Conservation (phyloP, 2,329 filamentous ascomycete species). For the Exserohilum rostratum region DNA sequence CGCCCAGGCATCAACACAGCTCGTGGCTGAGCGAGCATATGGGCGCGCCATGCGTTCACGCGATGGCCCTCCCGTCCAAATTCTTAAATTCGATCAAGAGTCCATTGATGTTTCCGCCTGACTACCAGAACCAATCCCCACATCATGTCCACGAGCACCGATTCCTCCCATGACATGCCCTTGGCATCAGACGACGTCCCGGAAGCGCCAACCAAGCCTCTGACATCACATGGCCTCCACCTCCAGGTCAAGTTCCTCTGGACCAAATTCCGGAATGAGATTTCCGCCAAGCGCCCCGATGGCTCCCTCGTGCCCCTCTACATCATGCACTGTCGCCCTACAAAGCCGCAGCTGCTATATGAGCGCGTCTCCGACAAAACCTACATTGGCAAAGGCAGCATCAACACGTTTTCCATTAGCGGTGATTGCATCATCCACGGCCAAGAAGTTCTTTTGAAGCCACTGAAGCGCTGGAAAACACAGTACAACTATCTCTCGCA, state of each 20-base stretch:
- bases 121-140: not conserved
- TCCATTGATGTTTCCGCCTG: not conserved
- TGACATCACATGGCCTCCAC: constrained; percentile 5
- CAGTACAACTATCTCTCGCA: constrained; percentile 31
- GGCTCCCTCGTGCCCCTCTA: constrained; percentile 19
- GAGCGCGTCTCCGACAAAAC: constrained; percentile 8
- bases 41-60: not conserved
- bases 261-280: constrained; percentile 26
- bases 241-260: constrained; percentile 28
- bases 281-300: constrained; percentile 18
- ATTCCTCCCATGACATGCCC: not conserved
- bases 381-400: constrained; percentile 19
- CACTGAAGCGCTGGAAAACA: constrained; percentile 26
- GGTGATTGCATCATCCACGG: constrained; percentile 22
- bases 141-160: not conserved
- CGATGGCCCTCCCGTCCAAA: not conserved
- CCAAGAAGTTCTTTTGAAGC: constrained; percentile 21
- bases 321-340: constrained; percentile 25
- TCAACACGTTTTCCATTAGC: constrained; percentile 23
- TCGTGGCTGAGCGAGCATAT: constrained; percentile 3
- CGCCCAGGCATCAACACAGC: not conserved
- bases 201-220: not conserved
- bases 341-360: constrained; percentile 27
- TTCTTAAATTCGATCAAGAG: not conserved
- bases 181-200: not conserved